Evolutionary conservation across 1,139 yeast genomes (phyloP), one percentile per base, ranked within the genome.

Genomic region (Eremothecium coryli): DNA sequence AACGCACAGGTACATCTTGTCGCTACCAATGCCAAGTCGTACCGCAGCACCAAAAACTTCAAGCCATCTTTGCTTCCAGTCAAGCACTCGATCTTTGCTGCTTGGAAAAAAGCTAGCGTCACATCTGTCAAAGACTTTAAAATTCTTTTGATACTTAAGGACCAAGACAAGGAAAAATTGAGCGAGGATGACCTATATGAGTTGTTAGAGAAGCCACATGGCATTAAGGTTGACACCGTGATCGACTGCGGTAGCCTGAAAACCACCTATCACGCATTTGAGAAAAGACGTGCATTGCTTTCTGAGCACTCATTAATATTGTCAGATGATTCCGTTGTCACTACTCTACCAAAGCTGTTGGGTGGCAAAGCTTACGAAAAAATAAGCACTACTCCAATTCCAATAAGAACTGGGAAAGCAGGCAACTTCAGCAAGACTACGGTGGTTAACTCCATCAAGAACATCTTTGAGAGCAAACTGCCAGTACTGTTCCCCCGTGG

Each of bases 291-390:
- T 62, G 75, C 75, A 43, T 68, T 81, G 40, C 58, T 66, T 36
- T 52, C 64, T 8, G 72, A 70, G 35, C 78, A 68, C 51, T 94
- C 88, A 50, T 49, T 86, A 41, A 84, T 90, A 56, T 58, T 90
- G 33, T 77, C 84, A 32, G 97, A 90, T 60, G 95, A 86, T 47
- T 77, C 81, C 26, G 68, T 88, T 32, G 67, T 85, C 38, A 76
- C 86, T 34, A 66, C 82, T 42, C 68, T 88, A 63, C 98, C 98
- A 36, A 76, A 78, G 45, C 62, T 81, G 29, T 65, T 90, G 44
- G 96, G 96, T 35, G 95, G 96, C 33, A 84, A 84, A 61, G 67
- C 73, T 3, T 90, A 86, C 54, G 82, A 78, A 58, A 65, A 66
- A 40, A 61, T 68, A 28, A 65, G 68, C 38, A 82, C 82, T 54